Conservation (phyloP, 129 eudicot species). For the Lactuca saligna region DNA sequence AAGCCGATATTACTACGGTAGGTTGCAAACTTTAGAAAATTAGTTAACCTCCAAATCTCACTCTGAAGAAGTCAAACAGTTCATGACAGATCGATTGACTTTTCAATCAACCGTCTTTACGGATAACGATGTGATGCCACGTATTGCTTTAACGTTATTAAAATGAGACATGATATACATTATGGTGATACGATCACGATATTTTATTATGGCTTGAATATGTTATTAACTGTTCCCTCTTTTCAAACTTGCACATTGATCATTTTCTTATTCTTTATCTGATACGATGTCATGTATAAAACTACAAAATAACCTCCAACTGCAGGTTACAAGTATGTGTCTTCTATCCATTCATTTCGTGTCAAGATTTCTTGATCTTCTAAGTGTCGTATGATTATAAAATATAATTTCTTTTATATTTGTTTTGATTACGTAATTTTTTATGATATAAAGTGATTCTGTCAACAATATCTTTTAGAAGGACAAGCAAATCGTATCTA, state of each 20-base stretch:
- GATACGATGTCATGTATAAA: background rate
- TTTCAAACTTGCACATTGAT: slow-evolving; percentile 5
- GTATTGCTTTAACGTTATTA: background rate
- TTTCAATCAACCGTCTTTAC: background rate
- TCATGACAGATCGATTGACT: background rate
- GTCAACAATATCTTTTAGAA: too few species aligned
- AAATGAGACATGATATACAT: too few species aligned
- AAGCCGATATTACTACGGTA: slow-evolving; percentile 15
- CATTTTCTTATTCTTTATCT: background rate
- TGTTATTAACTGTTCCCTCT: slow-evolving; percentile 16
- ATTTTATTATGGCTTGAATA: background rate
- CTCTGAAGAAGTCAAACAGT: slow-evolving; percentile 13
- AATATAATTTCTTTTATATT: too few species aligned
- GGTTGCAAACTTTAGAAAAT: slow-evolving; percentile 13
- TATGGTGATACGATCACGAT: background rate
- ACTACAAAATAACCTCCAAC: background rate
- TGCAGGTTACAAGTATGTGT: background rate
- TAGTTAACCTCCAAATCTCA: background rate
- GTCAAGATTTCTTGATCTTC: too few species aligned
- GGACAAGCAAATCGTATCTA: too few species aligned
- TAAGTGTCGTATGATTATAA: too few species aligned
- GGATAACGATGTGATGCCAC: background rate
- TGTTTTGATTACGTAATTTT: too few species aligned
- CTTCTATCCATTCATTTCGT: too few species aligned
- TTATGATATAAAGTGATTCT: too few species aligned